Conservation (phyloP, 164 flowering plant species). For the Piper longum region DNA sequence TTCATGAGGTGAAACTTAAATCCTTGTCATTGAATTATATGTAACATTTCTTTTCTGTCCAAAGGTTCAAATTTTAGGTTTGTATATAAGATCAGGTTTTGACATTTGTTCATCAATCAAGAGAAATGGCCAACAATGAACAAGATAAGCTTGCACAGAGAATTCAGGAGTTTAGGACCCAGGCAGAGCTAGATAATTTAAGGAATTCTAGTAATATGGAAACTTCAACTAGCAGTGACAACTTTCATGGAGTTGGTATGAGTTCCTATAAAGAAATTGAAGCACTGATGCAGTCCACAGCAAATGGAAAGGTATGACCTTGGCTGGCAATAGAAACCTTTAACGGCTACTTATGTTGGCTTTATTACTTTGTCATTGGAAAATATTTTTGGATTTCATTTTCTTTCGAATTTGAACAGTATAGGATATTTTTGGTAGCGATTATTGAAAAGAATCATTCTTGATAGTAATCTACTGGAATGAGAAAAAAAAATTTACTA, state of each 20-base stretch:
- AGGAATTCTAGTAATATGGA: conserved; percentile 34
- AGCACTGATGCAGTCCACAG: conserved; percentile 55
- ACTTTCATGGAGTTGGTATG: conserved; percentile 28
- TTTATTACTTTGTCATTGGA: too few relatives aligned
- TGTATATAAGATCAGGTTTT: conserved; percentile 41
- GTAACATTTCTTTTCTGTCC: background rate
- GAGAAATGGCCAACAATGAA: conserved; percentile 58
- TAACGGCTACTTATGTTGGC: background rate
- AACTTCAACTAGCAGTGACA: conserved; percentile 31
- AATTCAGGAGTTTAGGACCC: conserved; percentile 89
- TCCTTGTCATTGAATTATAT: background rate
- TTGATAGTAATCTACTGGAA: background rate
- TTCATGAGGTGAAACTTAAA: conserved; percentile 53
- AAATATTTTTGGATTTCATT: background rate
- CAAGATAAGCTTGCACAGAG: conserved; percentile 82
- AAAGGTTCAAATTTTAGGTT: background rate
- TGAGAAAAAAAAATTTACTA: background rate
- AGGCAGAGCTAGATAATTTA: conserved; percentile 46
- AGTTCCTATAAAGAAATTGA: conserved; percentile 51
- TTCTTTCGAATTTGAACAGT: background rate
- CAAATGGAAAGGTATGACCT: conserved; percentile 43
- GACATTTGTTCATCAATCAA: conserved; percentile 85
- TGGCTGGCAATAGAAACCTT: background rate
- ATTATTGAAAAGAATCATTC: background rate
- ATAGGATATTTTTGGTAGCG: background rate